These are phyloP conservation scores for Ramalina peruviana DNA, from an alignment of 495 filamentous ascomycete species.

Conservation along the genomic window DNA sequence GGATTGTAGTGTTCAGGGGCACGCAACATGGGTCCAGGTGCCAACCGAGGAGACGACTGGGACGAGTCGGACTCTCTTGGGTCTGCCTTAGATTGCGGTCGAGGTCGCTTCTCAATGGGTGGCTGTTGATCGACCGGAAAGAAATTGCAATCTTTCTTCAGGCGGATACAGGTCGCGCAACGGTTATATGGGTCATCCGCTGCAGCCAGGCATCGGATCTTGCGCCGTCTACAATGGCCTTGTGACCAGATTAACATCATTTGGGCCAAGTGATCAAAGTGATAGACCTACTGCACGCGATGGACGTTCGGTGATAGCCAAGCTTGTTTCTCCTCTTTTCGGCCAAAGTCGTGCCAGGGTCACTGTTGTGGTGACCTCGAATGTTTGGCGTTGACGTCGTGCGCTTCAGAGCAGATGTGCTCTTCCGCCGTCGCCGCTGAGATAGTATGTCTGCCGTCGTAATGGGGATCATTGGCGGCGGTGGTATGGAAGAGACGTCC, in stretches of 20 bases:
- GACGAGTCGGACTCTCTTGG: conserved; percentile 29
- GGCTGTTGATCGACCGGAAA: conserved; percentile 81
- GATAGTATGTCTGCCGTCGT: conserved; percentile 7
- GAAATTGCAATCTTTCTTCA: conserved; percentile 95
- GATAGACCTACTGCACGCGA: conserved; percentile 79
- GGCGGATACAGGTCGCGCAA: conserved; percentile 88
- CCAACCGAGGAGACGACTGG: conserved; percentile 29
- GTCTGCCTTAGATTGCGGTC: conserved; percentile 31
- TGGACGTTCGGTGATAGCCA: conserved; percentile 91
- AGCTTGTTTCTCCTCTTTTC: conserved; percentile 94
- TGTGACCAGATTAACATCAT: conserved; percentile 11
- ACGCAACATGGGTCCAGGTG: conserved; percentile 16
- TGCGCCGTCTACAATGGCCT: conserved; percentile 91
- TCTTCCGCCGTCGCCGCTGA: conserved; percentile 12
- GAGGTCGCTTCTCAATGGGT: conserved; percentile 38
- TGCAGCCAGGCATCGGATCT: conserved; percentile 83
- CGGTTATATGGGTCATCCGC: conserved; percentile 66
- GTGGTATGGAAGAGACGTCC: conserved; percentile 4
- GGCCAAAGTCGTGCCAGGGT: conserved; percentile 33
- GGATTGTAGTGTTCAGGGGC: conserved; percentile 29
- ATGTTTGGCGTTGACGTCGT: conserved; percentile 55
- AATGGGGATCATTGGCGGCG: conserved; percentile 11
- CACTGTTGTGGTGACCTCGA: conserved; percentile 35
- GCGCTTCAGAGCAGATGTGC: conserved; percentile 32
- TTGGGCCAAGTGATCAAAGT: neutral